phyloP scores from a whole-genome alignment of 1,284 basidiomycete species.

The Limonomyces culmigenus region DNA sequence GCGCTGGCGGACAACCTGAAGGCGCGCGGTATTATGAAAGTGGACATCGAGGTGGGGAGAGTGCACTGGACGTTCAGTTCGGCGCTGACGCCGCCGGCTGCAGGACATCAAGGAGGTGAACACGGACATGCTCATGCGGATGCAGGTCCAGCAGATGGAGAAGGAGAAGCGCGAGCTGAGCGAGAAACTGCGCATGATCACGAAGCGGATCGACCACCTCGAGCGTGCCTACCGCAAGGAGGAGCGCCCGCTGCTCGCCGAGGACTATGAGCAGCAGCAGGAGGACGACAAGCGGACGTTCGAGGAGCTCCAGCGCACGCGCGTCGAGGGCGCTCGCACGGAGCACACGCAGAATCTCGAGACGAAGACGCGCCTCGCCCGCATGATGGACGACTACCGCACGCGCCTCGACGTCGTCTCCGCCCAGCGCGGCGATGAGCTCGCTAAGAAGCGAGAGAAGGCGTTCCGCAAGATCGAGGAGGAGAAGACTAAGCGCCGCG shows the following conservation, averaged over 20 bases:
- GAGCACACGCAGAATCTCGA: constrained; percentile 59
- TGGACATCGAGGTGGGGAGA: constrained; percentile 60
- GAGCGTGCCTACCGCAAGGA: constrained; percentile 95
- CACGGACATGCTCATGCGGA: constrained; percentile 76
- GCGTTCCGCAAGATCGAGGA: constrained; percentile 65
- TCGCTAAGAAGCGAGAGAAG: constrained; percentile 38
- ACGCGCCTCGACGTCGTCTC: constrained; percentile 43
- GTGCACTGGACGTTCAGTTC: constrained; percentile 2
- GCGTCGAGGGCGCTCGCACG: constrained; percentile 40
- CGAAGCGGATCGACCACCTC: constrained; percentile 89
- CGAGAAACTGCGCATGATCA: constrained; percentile 70
- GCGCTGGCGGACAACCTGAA: constrained; percentile 81
- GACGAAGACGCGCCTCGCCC: constrained; percentile 62
- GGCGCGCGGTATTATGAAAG: constrained; percentile 75
- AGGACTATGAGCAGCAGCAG: constrained; percentile 86
- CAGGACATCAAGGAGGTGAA: constrained; percentile 76
- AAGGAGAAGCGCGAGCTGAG: constrained; percentile 90
- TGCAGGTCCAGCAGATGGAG: constrained; percentile 91
- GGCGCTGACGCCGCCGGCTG: constrained; percentile 3
- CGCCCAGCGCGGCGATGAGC: constrained; percentile 55
- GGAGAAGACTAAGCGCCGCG: constrained; percentile 69
- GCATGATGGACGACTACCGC: constrained; percentile 67
- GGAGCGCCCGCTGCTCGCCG: constrained; percentile 71
- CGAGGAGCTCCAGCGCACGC: constrained; percentile 44
- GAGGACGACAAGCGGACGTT: constrained; percentile 57